A percentile compares a stretch with the other conserved stretches of the same genome.
These are phyloP conservation scores for Patellifolia procumbens DNA, from an alignment of 179 eudicot genomes.

Conservation along the genomic window DNA sequence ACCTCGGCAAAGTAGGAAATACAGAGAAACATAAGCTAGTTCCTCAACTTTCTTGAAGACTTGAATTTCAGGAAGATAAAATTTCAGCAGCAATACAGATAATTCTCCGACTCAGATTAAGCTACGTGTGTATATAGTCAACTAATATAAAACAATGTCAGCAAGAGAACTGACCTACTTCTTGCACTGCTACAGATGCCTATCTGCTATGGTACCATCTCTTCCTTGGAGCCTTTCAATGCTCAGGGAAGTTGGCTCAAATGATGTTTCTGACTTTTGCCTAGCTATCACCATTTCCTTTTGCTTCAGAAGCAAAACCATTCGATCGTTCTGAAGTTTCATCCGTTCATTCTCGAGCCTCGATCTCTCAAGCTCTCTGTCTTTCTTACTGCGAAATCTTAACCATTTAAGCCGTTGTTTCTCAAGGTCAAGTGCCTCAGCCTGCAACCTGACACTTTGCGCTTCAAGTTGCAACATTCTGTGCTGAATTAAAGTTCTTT, in stretches of 20 bases:
- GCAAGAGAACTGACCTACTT: constrained; percentile 2
- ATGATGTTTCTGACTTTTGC: constrained; percentile 34
- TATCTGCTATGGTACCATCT: constrained; percentile 34
- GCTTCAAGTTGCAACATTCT: constrained; percentile 42
- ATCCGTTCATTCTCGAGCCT: constrained; percentile 63
- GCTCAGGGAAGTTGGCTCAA: constrained; percentile 26
- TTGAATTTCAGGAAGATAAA: constrained; percentile 19
- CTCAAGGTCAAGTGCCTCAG: constrained; percentile 55
- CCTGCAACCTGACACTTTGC: constrained; percentile 44
- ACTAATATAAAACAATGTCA: neutral
- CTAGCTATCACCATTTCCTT: constrained; percentile 42
- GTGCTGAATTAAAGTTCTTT: constrained; percentile 43
- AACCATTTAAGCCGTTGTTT: constrained; percentile 62
- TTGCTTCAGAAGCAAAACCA: constrained; percentile 54
- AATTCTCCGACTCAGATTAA: constrained; percentile 11
- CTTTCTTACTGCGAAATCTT: constrained; percentile 60
- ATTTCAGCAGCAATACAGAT: constrained; percentile 8
- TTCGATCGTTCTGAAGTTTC: constrained; percentile 58
- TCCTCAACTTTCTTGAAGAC: constrained; percentile 13
- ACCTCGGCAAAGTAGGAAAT: constrained; percentile 9
- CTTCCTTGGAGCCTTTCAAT: constrained; percentile 34
- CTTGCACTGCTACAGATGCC: constrained; percentile 28
- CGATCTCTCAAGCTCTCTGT: constrained; percentile 55
- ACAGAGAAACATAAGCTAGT: constrained; percentile 13
- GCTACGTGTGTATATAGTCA: constrained; percentile 8